phyloP scores from a whole-genome alignment of 2,329 filamentous ascomycete species.

The Penicillium griseofulvum region DNA sequence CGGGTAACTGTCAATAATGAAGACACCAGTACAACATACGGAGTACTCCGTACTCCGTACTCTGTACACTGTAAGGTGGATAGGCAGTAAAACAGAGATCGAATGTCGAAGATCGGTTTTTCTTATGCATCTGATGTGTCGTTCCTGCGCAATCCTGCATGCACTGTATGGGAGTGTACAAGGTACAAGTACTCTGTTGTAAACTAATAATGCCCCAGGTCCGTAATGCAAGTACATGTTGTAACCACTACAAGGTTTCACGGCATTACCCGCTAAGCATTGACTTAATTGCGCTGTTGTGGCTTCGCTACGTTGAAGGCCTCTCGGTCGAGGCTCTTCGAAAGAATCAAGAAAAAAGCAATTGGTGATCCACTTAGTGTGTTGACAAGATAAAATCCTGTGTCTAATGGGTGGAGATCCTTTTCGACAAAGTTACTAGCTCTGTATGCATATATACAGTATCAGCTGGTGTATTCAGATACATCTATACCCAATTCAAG shows the following conservation, averaged over 20 bases:
- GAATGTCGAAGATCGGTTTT: background rate
- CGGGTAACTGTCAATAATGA: background rate
- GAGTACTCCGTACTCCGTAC: too few species aligned
- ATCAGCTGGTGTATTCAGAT: background rate
- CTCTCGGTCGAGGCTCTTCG: slow-evolving; percentile 17
- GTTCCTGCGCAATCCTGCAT: slow-evolving; percentile 13
- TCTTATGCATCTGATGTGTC: slow-evolving; percentile 13
- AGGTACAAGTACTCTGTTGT: background rate
- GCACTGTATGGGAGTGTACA: background rate
- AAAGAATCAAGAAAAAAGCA: slow-evolving; percentile 16
- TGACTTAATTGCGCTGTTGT: background rate
- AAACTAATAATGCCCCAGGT: background rate
- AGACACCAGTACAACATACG: too few species aligned
- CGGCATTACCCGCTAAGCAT: slow-evolving; percentile 1
- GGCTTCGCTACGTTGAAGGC: slow-evolving; percentile 2
- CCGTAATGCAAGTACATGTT: background rate
- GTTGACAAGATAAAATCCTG: slow-evolving; percentile 17
- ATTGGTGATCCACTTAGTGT: slow-evolving; percentile 19
- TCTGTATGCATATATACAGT: slow-evolving; percentile 13
- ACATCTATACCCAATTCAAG: background rate
- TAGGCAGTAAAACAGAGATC: background rate
- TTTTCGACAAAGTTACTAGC: slow-evolving; percentile 7
- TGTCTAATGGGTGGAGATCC: slow-evolving; percentile 20
- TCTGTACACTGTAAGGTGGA: background rate
- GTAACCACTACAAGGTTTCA: background rate